phyloP scores from a whole-genome alignment of 305 asterid species.

The Salvia sclarea region DNA sequence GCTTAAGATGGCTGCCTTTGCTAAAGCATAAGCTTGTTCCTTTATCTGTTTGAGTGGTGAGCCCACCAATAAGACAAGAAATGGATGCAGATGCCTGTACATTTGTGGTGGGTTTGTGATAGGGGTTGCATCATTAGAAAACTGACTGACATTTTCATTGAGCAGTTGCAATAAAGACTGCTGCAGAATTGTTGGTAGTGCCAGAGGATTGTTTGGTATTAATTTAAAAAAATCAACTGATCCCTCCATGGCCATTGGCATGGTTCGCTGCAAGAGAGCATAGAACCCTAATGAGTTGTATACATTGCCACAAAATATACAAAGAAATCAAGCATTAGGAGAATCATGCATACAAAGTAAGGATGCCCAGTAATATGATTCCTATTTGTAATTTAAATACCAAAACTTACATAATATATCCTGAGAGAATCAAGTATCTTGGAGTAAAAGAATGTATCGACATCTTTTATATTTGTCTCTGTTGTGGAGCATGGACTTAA shows the following conservation, averaged over 20 bases:
- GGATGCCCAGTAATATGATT: constrained; percentile 16
- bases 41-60: constrained; percentile 64
- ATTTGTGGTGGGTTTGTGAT: constrained; percentile 59
- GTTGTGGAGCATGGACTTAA: constrained; percentile 37
- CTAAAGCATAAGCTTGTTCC: constrained; percentile 76
- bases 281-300: constrained; percentile 37
- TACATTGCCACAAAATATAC: constrained; percentile 24
- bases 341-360: constrained; percentile 8
- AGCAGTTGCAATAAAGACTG: constrained; percentile 61
- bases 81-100: constrained; percentile 69
- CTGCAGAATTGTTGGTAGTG: constrained; percentile 66
- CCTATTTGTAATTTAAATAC: constrained; percentile 21
- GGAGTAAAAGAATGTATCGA: constrained; percentile 66
- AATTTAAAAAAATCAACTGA: constrained; percentile 71
- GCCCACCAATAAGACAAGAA: constrained; percentile 55
- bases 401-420: constrained; percentile 68
- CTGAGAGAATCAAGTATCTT: constrained; percentile 76
- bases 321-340: constrained; percentile 4
- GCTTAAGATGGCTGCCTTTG: constrained; percentile 83
- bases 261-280: constrained; percentile 68
- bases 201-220: constrained; percentile 65
- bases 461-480: constrained; percentile 42
- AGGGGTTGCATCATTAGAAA: constrained; percentile 43
- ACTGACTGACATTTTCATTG: constrained; percentile 58
- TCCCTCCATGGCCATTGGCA: constrained; percentile 75